These are phyloP conservation scores for Collybiopsis luxurians DNA, from an alignment of 768 basidiomycete genomes.

Conservation along the genomic window DNA sequence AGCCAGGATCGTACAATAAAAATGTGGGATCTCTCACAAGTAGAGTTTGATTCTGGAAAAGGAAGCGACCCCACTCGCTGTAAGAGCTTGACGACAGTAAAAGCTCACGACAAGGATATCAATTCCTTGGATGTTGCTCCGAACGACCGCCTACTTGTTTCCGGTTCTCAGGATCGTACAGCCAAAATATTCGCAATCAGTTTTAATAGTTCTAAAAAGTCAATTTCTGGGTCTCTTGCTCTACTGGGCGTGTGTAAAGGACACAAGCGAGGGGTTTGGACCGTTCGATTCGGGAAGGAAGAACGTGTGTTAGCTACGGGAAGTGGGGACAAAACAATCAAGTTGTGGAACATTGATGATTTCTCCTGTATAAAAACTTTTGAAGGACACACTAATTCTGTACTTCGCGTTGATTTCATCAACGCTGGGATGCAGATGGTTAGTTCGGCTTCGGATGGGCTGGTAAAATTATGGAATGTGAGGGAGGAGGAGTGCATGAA, in stretches of 20 bases:
- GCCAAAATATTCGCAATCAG: slow-evolving; percentile 86
- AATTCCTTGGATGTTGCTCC: slow-evolving; percentile 93
- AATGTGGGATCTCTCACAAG: slow-evolving; percentile 87
- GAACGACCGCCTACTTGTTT: slow-evolving; percentile 83
- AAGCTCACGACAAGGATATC: slow-evolving; percentile 98
- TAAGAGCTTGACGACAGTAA: slow-evolving; percentile 79
- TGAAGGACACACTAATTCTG: slow-evolving; percentile 97
- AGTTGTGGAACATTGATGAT: slow-evolving; percentile 92
- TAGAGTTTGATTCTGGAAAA: slow-evolving; percentile 32
- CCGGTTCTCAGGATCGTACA: slow-evolving; percentile 94
- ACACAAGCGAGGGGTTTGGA: slow-evolving; percentile 97
- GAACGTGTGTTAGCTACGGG: slow-evolving; percentile 89
- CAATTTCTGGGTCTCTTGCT: slow-evolving; percentile 66
- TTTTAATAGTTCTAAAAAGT: slow-evolving; percentile 40
- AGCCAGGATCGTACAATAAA: slow-evolving; percentile 98
- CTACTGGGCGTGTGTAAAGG: slow-evolving; percentile 89
- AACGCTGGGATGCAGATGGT: slow-evolving; percentile 82
- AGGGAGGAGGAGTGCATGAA: slow-evolving; percentile 81
- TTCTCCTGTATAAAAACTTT: slow-evolving; percentile 94
- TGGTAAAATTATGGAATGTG: slow-evolving; percentile 95
- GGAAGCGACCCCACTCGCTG: slow-evolving; percentile 43
- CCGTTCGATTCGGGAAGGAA: slow-evolving; percentile 79
- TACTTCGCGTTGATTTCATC: slow-evolving; percentile 89
- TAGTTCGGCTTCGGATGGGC: slow-evolving; percentile 88
- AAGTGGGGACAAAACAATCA: slow-evolving; percentile 93